Conservation (phyloP, 192 early-diverging fungal species). For the Gonapodya sp. region DNA sequence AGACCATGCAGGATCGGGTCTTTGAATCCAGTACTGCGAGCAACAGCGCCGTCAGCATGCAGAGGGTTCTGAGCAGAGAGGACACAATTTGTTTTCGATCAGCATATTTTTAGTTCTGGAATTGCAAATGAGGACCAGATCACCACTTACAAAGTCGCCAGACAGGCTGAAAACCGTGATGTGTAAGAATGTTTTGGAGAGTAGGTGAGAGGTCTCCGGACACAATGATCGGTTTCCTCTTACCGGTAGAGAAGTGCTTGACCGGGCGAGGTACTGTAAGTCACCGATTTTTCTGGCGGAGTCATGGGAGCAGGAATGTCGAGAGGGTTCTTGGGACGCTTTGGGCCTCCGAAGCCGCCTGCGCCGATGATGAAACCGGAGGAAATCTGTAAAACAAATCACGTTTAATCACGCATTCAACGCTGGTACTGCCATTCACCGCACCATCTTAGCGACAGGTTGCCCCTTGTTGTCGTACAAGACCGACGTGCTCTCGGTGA, state of each 20-base stretch:
- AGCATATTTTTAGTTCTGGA: conserved; percentile 36
- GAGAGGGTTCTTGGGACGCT: conserved; percentile 46
- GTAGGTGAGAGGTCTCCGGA: too few species aligned
- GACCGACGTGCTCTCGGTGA: conserved; percentile 35
- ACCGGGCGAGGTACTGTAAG: conserved; percentile 29
- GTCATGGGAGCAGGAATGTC: conserved; percentile 24
- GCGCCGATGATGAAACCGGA: background rate
- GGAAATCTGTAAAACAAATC: background rate
- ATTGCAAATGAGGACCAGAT: too few species aligned
- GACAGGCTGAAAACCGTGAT: background rate
- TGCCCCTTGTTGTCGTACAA: conserved; percentile 14
- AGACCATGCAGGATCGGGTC: conserved; percentile 66
- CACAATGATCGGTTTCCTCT: too few species aligned
- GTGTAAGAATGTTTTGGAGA: too few species aligned
- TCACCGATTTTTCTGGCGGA: conserved; percentile 17
- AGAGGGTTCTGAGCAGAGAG: conserved; percentile 45
- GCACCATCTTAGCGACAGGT: conserved; percentile 28
- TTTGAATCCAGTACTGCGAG: conserved; percentile 56
- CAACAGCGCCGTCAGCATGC: conserved; percentile 59
- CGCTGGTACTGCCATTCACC: too few species aligned
- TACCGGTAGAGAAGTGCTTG: conserved; percentile 63
- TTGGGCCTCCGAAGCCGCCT: conserved; percentile 36
- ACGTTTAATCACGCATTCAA: background rate
- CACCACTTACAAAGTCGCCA: background rate
- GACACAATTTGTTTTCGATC: background rate